phyloP scores from a whole-genome alignment of 73 alveolate genomes.

The Effrenium voratum region DNA sequence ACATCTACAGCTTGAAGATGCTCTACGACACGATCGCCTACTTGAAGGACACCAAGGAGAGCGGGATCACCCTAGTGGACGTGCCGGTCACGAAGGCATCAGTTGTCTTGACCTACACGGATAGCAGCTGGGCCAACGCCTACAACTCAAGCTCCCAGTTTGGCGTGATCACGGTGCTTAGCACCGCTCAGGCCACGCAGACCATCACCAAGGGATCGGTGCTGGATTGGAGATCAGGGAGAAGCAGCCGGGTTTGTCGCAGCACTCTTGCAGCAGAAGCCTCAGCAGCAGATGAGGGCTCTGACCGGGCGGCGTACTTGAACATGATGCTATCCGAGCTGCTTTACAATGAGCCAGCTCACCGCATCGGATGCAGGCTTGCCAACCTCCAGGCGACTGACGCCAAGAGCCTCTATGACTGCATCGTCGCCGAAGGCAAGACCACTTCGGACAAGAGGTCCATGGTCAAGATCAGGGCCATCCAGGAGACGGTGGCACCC shows the following conservation, averaged over 20 bases:
- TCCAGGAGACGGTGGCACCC: not conserved
- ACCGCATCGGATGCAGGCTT: not conserved
- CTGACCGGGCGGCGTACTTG: not conserved
- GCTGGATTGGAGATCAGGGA: not conserved
- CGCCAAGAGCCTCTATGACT: not conserved
- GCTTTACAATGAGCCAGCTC: not conserved
- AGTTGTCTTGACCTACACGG: not conserved
- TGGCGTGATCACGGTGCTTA: not conserved
- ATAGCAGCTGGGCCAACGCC: constrained; percentile 7
- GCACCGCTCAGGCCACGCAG: not conserved
- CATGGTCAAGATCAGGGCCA: not conserved
- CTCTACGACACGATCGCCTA: constrained; percentile 2
- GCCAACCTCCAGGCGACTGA: not conserved
- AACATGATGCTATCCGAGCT: not conserved
- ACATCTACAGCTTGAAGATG: not conserved
- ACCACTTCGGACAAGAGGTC: not conserved
- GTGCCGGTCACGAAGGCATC: not conserved
- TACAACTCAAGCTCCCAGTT: not conserved
- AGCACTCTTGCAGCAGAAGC: constrained; percentile 16
- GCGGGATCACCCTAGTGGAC: not conserved
- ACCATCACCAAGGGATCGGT: not conserved
- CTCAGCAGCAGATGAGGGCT: not conserved
- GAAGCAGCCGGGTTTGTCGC: not conserved
- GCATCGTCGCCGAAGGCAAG: not conserved
- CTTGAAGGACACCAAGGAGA: not conserved